Evolutionary conservation across 805 yeast genomes (phyloP).

Genomic region (Cyberlindnera petersonii): DNA sequence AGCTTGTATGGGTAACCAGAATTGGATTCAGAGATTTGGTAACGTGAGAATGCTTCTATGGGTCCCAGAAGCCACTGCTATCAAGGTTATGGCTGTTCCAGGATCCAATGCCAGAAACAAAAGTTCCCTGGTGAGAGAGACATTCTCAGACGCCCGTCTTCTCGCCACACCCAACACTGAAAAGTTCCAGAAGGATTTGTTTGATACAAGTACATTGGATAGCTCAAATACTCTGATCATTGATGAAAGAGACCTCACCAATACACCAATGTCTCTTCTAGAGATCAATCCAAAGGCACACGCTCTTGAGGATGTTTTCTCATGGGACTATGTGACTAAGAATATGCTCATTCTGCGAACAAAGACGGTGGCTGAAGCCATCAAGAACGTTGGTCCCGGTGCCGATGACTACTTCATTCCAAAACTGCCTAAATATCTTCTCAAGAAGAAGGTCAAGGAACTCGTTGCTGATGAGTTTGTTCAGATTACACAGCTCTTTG

Average conservation of each 20-base stretch:
- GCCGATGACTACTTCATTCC: constrained; percentile 51
- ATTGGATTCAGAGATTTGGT: constrained; percentile 74
- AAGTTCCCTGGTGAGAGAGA: constrained; percentile 58
- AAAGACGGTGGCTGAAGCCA: constrained; percentile 41
- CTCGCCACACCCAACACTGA: constrained; percentile 43
- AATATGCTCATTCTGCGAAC: constrained; percentile 48
- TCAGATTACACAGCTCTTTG: constrained; percentile 48
- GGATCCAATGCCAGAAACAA: constrained; percentile 53
- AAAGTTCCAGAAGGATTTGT: constrained; percentile 15
- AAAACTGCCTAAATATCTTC: constrained; percentile 34
- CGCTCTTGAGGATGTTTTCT: constrained; percentile 43
- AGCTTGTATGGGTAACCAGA: constrained; percentile 58
- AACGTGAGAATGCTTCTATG: constrained; percentile 71
- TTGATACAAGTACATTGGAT: constrained; percentile 21
- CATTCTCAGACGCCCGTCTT: constrained; percentile 55
- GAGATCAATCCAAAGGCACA: constrained; percentile 50
- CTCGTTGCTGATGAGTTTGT: constrained; percentile 55
- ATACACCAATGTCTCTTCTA: constrained; percentile 37
- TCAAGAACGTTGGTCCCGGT: constrained; percentile 74
- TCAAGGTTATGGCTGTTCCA: constrained; percentile 56
- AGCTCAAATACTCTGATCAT: constrained; percentile 21
- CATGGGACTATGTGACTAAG: constrained; percentile 65
- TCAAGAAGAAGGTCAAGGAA: constrained; percentile 43
- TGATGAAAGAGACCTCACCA: constrained; percentile 30
- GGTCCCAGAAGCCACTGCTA: constrained; percentile 57